Evolutionary conservation across 257 asterid species (phyloP), one percentile per base, ranked within the genome.

Genomic region (Solanum bulbocastanum): DNA sequence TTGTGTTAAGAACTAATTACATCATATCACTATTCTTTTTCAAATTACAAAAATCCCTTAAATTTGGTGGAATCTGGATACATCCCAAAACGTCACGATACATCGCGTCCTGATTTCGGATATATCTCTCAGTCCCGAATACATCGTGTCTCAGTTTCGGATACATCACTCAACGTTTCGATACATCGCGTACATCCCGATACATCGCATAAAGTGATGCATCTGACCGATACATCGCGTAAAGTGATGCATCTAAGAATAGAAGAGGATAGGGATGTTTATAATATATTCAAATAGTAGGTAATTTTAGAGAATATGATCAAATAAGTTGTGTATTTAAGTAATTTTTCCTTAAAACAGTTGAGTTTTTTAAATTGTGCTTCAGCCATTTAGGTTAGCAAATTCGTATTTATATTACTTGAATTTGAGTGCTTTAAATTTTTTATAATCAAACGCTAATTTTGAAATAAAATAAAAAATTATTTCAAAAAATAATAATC

Each of bases 21-120:
- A 44, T 44, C 0, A 0, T 44, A 44, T 12, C 0, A 1, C 2
- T 13, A 44, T 2, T 44, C 1, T 13, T 44, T 40, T 12, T 5
- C 2, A 13, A 44, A 44, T 44, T 44, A 44, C 18, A 44, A 44
- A 44, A 44, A 44, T 44, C 52, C 1, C 52, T 44, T 44, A 5
- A 6, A 52, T 16, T 18, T 52, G 23, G 62, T 52, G 10, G 4
- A 52, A 6, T 52, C 4, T 18, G 4, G 23, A 18, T 6, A 18
- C 10, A 52, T 18, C 62, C n/a, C 62, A 52, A 18, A 6, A 18
- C 0, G 1, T 52, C 23, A 1, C 2, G 1, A 16, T 52, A 52
- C 62, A 52, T 52, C 6, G 62, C 2, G 10, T 39, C 3, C 10
- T 4, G 8, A 52, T 52, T 52, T 52, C 10, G 8, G 10, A 52